These are phyloP conservation scores for Lodderomyces elongisporus DNA, from an alignment of 1,139 yeast species.

Conservation along the genomic window DNA sequence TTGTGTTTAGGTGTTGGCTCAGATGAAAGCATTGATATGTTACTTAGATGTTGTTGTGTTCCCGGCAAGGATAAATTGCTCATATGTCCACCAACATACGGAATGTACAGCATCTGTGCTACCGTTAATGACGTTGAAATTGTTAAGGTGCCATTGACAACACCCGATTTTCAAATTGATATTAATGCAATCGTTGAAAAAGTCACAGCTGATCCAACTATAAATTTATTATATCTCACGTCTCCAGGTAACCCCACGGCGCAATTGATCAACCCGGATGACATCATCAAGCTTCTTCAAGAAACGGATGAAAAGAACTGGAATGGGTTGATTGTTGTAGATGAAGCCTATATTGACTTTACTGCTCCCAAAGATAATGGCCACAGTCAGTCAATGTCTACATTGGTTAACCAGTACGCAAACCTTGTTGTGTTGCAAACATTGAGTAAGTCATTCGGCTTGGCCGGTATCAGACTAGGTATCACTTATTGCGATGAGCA, in stretches of 20 bases:
- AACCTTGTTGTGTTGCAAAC: conserved; percentile 89
- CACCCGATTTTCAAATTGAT: conserved; percentile 63
- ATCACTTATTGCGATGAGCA: conserved; percentile 61
- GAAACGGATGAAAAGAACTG: conserved; percentile 38
- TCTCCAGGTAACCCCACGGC: conserved; percentile 99
- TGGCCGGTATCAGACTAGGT: conserved; percentile 92
- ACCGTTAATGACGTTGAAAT: conserved; percentile 80
- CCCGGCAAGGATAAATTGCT: conserved; percentile 82
- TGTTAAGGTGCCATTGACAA: conserved; percentile 59
- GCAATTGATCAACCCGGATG: conserved; percentile 45
- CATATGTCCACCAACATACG: conserved; percentile 93
- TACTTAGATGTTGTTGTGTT: conserved; percentile 76
- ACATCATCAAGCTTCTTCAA: conserved; percentile 48
- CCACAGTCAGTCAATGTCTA: conserved; percentile 57
- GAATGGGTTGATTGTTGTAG: conserved; percentile 82
- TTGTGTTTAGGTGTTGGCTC: conserved; percentile 95
- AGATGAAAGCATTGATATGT: conserved; percentile 89
- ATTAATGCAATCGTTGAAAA: conserved; percentile 49
- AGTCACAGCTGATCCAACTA: conserved; percentile 50
- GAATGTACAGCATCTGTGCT: conserved; percentile 93
- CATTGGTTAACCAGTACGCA: conserved; percentile 75
- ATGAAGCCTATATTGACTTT: conserved; percentile 94
- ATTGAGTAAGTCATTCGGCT: conserved; percentile 87
- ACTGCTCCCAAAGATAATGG: conserved; percentile 10
- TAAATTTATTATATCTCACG: conserved; percentile 79